These are phyloP conservation scores for Williopsis jadinii DNA, from an alignment of 1,139 yeast genomes.

Conservation along the genomic window DNA sequence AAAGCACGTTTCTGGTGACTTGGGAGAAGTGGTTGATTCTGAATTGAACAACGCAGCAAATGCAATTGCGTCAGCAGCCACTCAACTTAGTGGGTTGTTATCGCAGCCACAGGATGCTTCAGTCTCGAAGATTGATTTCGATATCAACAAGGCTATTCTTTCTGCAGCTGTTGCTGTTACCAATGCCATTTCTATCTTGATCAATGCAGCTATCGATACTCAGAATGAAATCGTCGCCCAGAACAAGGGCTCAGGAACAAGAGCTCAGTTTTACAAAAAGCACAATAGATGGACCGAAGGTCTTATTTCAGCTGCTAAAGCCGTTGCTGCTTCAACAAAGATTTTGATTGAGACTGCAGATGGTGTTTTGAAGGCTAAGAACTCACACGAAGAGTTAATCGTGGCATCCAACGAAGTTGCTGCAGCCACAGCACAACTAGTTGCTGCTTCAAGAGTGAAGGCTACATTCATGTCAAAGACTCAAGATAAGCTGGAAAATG, in stretches of 20 bases:
- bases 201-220: constrained; percentile 72
- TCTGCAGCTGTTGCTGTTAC: constrained; percentile 80
- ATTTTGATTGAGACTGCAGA: constrained; percentile 78
- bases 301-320: constrained; percentile 81
- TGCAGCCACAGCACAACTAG: constrained; percentile 88
- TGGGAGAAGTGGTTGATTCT: constrained; percentile 62
- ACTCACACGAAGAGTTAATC: constrained; percentile 76
- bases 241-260: constrained; percentile 60
- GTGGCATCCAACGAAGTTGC: constrained; percentile 92
- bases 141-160: constrained; percentile 71
- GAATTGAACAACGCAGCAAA: constrained; percentile 71
- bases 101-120: constrained; percentile 43
- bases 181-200: constrained; percentile 66
- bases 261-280: constrained; percentile 77
- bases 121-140: constrained; percentile 52
- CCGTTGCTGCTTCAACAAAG: constrained; percentile 82
- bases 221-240: constrained; percentile 76
- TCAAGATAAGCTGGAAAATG: constrained; percentile 66
- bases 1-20: constrained; percentile 34
- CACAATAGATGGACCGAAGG: constrained; percentile 96
- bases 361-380: constrained; percentile 60
- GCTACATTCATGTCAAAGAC: constrained; percentile 72
- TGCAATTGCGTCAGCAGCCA: constrained; percentile 61
- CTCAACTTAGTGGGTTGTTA: constrained; percentile 49
- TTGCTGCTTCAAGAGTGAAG: constrained; percentile 87